Percentiles rank a stretch among this genome's conserved stretches.
These are phyloP conservation scores for Trebouxia sp. DNA, from an alignment of 139 green algal species.

Conservation along the genomic window DNA sequence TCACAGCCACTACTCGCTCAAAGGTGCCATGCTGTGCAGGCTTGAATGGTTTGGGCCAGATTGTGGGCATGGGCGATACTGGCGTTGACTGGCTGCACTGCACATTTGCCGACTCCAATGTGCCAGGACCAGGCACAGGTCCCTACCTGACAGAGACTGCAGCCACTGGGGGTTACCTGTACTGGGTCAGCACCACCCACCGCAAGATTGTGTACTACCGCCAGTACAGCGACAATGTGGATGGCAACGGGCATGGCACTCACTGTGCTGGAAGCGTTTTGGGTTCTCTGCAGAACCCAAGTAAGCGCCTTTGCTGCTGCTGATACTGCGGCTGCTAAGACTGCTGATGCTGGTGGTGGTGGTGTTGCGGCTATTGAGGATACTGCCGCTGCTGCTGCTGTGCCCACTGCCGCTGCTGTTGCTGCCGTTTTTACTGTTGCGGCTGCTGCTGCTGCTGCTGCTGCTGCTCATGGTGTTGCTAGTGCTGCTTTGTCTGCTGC, in stretches of 20 bases:
- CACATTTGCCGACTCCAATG: slow-evolving; percentile 75
- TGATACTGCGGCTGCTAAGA: too few relatives aligned
- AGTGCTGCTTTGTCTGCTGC: too few relatives aligned
- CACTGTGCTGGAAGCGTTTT: slow-evolving; percentile 80
- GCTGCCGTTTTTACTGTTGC: too few relatives aligned
- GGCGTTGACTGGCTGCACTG: slow-evolving; percentile 83
- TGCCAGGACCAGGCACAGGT: slow-evolving; percentile 11
- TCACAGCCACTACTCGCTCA: too few relatives aligned
- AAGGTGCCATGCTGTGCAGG: too few relatives aligned
- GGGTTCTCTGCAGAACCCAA: slow-evolving; percentile 42
- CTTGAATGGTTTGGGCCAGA: slow-evolving; percentile 61
- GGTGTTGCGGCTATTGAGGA: too few relatives aligned
- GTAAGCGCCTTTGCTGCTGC: not conserved
- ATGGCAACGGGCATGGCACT: slow-evolving; percentile 87
- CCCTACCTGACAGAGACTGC: not conserved
- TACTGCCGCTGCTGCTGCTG: too few relatives aligned
- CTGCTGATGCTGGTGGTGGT: too few relatives aligned
- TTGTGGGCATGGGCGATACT: slow-evolving; percentile 89
- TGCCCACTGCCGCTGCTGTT: too few relatives aligned
- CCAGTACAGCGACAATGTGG: too few relatives aligned
- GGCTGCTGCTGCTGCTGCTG: too few relatives aligned
- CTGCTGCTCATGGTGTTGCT: too few relatives aligned
- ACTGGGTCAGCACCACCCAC: slow-evolving; percentile 64
- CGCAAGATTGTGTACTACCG: slow-evolving; percentile 83
- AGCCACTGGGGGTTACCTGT: not conserved